These are phyloP conservation scores for Saturnispora halmiae DNA, from an alignment of 805 yeast species.

Conservation along the genomic window DNA sequence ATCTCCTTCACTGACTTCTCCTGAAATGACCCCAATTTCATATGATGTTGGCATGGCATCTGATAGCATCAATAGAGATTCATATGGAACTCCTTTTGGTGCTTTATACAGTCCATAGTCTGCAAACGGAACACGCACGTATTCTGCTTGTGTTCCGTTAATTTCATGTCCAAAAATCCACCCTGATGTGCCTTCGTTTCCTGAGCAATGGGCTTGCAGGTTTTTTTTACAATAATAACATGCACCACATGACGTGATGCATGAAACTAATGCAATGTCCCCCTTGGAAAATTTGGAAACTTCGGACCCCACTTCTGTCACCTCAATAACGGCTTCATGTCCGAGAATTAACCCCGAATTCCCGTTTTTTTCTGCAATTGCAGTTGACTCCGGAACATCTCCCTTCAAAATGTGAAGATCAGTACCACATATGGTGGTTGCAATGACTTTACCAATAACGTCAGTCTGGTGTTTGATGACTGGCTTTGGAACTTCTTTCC, in stretches of 20 bases:
- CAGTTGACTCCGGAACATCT: conserved; percentile 44
- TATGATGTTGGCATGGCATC: conserved; percentile 62
- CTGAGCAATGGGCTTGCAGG: conserved; percentile 52
- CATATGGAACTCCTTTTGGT: conserved; percentile 29
- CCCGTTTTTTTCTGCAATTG: conserved; percentile 20
- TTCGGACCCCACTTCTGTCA: conserved; percentile 39
- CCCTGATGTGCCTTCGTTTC: conserved; percentile 30
- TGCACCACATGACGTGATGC: conserved; percentile 52
- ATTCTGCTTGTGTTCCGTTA: conserved; percentile 62
- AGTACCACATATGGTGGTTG: conserved; percentile 58
- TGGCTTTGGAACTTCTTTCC: conserved; percentile 36
- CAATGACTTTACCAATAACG: conserved; percentile 45
- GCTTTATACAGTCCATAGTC: conserved; percentile 32
- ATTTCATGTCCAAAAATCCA: conserved; percentile 49
- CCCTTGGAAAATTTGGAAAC: conserved; percentile 45
- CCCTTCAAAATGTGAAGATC: conserved; percentile 58
- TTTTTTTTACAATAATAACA: conserved; percentile 48
- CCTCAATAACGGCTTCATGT: conserved; percentile 53
- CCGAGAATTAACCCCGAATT: conserved; percentile 36
- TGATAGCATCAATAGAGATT: conserved; percentile 50
- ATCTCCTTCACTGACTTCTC: conserved; percentile 45
- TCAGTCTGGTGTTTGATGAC: conserved; percentile 38
- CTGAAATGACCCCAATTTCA: conserved; percentile 55
- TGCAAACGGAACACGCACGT: conserved; percentile 45
- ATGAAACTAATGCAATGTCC: conserved; percentile 55